Base-by-base conservation (phyloP, 306 rosid species). In the Vigna trinervia region DNA sequence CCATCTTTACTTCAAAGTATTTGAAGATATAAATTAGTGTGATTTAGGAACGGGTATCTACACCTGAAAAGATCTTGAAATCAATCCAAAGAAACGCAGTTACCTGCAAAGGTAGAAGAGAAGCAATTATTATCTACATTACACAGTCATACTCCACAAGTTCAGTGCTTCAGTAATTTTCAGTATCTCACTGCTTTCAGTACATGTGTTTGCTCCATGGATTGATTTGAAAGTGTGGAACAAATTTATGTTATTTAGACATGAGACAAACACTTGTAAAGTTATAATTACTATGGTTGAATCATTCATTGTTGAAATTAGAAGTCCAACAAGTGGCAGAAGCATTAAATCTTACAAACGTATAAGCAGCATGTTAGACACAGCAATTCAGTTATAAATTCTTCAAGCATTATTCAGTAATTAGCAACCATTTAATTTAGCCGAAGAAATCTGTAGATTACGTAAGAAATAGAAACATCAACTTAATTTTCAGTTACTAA, bases 1-100 rank as follows among this genome's bases (percentile, higher is more conserved):
- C 77, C 94, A 91, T 94, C 71, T 60, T 84, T 81, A 70, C 12
- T 47, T 32, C 22, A 73, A 50, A 34, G 48, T 54, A 79, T 70
- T 22, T 73, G 34, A 66, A 85, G 63, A 41, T 50, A 22, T 46
- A 7, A 32, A 17, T 2, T 46, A 0, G 80, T 69, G 45, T 36
- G 5, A 71, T 51, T 66, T 13, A 78, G 71, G 13, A 19, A 26
- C 26, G 6, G 38, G 67, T 61, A 57, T n/a, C 66, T 72, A 60
- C 82, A 77, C 46, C 61, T 52, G 41, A 23, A 46, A 26, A 8
- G 32, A 71, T 66, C 10, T 54, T 19, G 13, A 51, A 48, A 38
- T 17, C 53, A 47, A 69, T 63, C 74, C 53, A 32, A 15, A 68
- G 60, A 72, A 71, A 43, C 61, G 59, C 78, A 69, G 71, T 36